phyloP scores from a whole-genome alignment of 495 filamentous ascomycete species.

The Talaromyces proteolyticus region DNA sequence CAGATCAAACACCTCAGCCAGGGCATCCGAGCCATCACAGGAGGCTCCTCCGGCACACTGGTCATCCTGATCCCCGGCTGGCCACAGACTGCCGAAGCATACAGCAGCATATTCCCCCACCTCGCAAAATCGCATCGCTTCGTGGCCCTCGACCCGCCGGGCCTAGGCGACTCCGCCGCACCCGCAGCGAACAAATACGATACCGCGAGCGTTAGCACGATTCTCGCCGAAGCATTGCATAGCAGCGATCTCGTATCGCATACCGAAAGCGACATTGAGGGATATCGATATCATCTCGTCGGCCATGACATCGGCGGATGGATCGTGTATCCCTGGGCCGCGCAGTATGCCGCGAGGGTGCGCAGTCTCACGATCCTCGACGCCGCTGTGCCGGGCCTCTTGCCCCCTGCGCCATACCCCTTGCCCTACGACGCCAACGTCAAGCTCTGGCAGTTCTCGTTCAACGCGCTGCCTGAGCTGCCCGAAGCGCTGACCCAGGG shows the following conservation, averaged over 20 bases:
- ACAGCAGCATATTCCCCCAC: constrained; percentile 15
- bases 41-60: constrained; percentile 17
- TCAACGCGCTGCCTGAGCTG: constrained; percentile 20
- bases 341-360: constrained; percentile 15
- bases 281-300: constrained; percentile 18
- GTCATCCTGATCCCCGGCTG: constrained; percentile 16
- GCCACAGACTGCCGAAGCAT: constrained; percentile 22
- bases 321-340: constrained; percentile 22
- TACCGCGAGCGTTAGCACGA: constrained; percentile 16
- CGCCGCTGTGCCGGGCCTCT: constrained; percentile 17
- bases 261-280: constrained; percentile 9
- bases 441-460: constrained; percentile 24
- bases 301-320: constrained; percentile 22
- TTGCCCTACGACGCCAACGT: constrained; percentile 14
- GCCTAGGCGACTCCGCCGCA: constrained; percentile 14
- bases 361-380: constrained; percentile 22
- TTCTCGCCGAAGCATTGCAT: constrained; percentile 16
- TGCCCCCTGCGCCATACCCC: constrained; percentile 12
- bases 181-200: constrained; percentile 13
- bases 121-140: constrained; percentile 18
- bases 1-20: constrained; percentile 18
- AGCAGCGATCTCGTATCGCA: not conserved
- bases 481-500: constrained; percentile 17
- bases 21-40: constrained; percentile 18
- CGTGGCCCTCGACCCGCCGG: constrained; percentile 18